phyloP scores from a whole-genome alignment of 148 eudicot species.

The Arbutus unedo region DNA sequence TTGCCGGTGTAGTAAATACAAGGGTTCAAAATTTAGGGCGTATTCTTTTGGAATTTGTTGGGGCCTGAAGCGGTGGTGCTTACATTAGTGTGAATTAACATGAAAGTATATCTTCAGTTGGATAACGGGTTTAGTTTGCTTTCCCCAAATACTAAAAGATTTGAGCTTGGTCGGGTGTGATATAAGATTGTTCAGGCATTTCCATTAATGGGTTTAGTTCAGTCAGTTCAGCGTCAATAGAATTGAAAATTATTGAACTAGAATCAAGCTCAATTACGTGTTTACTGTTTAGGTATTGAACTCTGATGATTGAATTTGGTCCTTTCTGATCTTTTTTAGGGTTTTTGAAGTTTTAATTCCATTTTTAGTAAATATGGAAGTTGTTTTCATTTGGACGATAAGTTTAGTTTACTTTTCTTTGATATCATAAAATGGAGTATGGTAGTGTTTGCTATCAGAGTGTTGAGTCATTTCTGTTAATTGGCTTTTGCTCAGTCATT shows the following conservation, averaged over 20 bases:
- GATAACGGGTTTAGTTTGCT: neutral
- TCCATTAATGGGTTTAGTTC: neutral
- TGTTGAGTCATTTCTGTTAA: neutral
- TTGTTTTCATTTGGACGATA: neutral
- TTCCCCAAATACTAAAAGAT: neutral
- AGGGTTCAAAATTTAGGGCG: neutral
- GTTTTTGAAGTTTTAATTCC: neutral
- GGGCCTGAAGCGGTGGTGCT: neutral
- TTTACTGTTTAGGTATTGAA: neutral
- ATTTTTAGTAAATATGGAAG: neutral
- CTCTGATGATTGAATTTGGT: conserved; percentile 4
- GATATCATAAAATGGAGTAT: neutral
- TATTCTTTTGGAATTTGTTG: neutral
- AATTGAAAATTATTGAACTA: neutral
- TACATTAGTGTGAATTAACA: neutral
- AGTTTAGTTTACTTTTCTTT: neutral
- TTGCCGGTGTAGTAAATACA: neutral
- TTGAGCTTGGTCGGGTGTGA: neutral
- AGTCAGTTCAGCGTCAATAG: neutral
- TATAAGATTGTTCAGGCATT: neutral
- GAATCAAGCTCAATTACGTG: neutral
- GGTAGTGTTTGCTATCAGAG: neutral
- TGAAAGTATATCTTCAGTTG: neutral
- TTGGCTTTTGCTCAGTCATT: neutral
- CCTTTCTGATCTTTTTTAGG: neutral